Conservation (phyloP, 1,284 basidiomycete genomes). For the Ustilago shanxiensis region DNA sequence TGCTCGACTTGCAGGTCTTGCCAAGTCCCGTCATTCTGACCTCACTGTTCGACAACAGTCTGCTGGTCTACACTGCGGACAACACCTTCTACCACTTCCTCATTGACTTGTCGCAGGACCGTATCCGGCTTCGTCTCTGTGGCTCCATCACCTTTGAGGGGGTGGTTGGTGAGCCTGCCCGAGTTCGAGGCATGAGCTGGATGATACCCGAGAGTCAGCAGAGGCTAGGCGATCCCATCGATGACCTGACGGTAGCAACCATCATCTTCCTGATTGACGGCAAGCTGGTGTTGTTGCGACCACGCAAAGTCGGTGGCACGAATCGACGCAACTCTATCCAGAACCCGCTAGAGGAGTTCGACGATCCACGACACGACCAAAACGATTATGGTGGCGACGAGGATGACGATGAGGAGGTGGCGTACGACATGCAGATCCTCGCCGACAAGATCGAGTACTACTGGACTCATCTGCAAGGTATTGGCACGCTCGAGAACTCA, state of each 20-base stretch:
- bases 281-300: conserved; percentile 83
- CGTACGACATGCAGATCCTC: conserved; percentile 97
- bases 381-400: conserved; percentile 63
- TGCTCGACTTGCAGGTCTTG: conserved; percentile 85
- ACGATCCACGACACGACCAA: conserved; percentile 27
- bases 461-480: conserved; percentile 95
- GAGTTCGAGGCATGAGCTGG: conserved; percentile 94
- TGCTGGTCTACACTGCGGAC: conserved; percentile 97
- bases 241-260: conserved; percentile 92
- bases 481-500: conserved; percentile 92
- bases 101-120: conserved; percentile 85
- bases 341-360: conserved; percentile 21
- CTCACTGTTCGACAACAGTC: conserved; percentile 92
- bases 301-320: conserved; percentile 54
- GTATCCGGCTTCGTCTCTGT: conserved; percentile 85
- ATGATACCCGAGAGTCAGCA: conserved; percentile 94
- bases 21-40: conserved; percentile 72
- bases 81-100: conserved; percentile 94
- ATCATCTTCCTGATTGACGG: conserved; percentile 97
- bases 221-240: conserved; percentile 90
- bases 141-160: conserved; percentile 95
- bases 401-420: conserved; percentile 84
- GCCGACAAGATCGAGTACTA: conserved; percentile 96
- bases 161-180: conserved; percentile 84
- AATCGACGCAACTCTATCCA: not conserved